These are phyloP conservation scores for Echinosophora koreensis DNA, from an alignment of 306 rosid species.

Conservation along the genomic window DNA sequence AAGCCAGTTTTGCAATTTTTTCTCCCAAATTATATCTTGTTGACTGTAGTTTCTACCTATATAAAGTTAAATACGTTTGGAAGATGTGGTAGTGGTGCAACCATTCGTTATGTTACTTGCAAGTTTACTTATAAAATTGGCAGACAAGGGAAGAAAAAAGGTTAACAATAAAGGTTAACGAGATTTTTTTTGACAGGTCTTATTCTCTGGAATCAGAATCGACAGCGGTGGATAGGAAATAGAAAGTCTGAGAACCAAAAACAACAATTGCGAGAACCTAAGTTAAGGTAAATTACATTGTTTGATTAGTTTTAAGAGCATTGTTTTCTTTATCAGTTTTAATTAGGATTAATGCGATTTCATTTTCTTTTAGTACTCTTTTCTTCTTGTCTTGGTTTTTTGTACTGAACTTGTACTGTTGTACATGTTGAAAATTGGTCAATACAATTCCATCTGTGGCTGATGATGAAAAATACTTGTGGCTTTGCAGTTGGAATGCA, in stretches of 20 bases:
- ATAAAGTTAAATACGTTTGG: constrained; percentile 1
- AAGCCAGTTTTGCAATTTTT: constrained; percentile 9
- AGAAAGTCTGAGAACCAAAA: constrained; percentile 57
- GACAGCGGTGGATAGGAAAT: constrained; percentile 88
- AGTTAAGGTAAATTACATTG: constrained; percentile 63
- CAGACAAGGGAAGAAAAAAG: not conserved
- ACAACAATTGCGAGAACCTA: constrained; percentile 78
- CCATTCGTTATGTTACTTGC: constrained; percentile 38
- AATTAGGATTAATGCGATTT: not conserved
- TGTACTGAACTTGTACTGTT: not conserved
- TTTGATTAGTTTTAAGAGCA: constrained; percentile 12
- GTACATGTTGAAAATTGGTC: not conserved
- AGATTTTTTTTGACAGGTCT: constrained; percentile 63
- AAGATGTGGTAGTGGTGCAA: not conserved
- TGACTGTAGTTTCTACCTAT: not conserved
- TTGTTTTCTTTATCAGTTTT: constrained; percentile 9
- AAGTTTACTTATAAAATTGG: constrained; percentile 7
- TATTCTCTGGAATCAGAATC: constrained; percentile 90
- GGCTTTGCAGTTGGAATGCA: constrained; percentile 94
- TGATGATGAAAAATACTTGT: constrained; percentile 53
- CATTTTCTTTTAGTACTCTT: not conserved
- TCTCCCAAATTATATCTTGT: not conserved
- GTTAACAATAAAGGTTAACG: not conserved
- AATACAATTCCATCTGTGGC: constrained; percentile 47
- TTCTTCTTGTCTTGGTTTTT: not conserved